Percentiles rank a stretch among this genome's conserved stretches.
These are phyloP conservation scores for Russula ochroleuca DNA, from an alignment of 768 basidiomycete species.

Conservation along the genomic window DNA sequence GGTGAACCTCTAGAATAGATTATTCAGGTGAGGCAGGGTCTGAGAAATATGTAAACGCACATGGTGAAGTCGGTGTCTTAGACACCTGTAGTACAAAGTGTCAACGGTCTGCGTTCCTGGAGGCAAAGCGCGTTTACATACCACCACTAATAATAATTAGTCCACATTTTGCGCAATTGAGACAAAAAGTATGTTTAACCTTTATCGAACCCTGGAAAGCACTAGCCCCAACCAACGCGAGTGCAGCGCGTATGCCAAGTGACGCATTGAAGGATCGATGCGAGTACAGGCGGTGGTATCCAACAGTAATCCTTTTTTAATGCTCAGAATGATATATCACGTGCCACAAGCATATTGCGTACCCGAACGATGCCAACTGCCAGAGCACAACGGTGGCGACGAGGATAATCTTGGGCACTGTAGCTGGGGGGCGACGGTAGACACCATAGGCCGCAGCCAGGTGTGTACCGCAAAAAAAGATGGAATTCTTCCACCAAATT, in stretches of 20 bases:
- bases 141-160: constrained; percentile 23
- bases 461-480: constrained; percentile 57
- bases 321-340: neutral
- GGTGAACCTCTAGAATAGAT: constrained; percentile 53
- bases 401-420: constrained; percentile 44
- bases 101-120: constrained; percentile 38
- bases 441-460: constrained; percentile 52
- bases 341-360: constrained; percentile 29
- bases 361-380: constrained; percentile 73
- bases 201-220: constrained; percentile 81
- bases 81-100: constrained; percentile 56
- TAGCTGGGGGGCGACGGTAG: constrained; percentile 45
- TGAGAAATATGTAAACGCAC: constrained; percentile 35
- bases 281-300: constrained; percentile 77
- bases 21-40: neutral
- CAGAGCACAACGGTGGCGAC: constrained; percentile 53
- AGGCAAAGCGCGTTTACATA: constrained; percentile 1
- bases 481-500: constrained; percentile 62
- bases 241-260: constrained; percentile 48
- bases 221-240: constrained; percentile 64
- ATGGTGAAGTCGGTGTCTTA: constrained; percentile 74
- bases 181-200: constrained; percentile 35
- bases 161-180: neutral
- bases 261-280: constrained; percentile 65
- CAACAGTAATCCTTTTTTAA: constrained; percentile 56